Percentiles rank a stretch among this genome's conserved stretches.
Evolutionary conservation across 805 yeast genomes (phyloP).

Genomic region (Candida wancherniae): DNA sequence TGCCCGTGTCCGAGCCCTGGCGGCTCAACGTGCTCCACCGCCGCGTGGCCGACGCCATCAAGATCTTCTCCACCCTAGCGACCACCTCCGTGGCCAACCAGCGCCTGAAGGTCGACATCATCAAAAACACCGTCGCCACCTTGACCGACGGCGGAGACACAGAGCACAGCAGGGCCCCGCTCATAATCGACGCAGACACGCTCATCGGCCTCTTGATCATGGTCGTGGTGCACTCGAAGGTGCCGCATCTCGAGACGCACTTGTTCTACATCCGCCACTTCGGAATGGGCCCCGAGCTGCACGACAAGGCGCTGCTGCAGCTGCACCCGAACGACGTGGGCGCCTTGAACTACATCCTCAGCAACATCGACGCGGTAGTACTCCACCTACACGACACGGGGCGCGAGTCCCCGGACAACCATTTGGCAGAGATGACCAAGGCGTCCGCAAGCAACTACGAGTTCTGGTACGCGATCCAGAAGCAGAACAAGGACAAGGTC

Average conservation of each 20-base stretch:
- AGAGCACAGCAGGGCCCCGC: conserved; percentile 8
- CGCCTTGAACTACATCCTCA: conserved; percentile 65
- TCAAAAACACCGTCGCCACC: conserved; percentile 48
- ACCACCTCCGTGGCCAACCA: conserved; percentile 38
- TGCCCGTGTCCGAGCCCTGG: conserved; percentile 41
- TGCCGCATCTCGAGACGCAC: conserved; percentile 57
- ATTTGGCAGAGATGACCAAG: conserved; percentile 33
- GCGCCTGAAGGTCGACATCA: conserved; percentile 41
- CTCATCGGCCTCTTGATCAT: conserved; percentile 67
- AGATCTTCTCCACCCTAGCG: conserved; percentile 44
- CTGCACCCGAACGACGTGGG: conserved; percentile 41
- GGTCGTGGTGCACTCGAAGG: conserved; percentile 61
- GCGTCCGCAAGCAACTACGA: conserved; percentile 45
- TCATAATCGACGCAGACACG: conserved; percentile 73
- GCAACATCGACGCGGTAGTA: conserved; percentile 80
- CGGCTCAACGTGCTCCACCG: conserved; percentile 28
- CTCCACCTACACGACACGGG: conserved; percentile 43
- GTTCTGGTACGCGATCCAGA: conserved; percentile 51
- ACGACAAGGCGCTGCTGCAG: neutral
- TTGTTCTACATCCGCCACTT: conserved; percentile 62
- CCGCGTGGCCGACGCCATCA: conserved; percentile 48
- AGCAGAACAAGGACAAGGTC: conserved; percentile 20
- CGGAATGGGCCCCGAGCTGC: conserved; percentile 25
- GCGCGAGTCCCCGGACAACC: conserved; percentile 16
- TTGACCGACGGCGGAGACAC: conserved; percentile 32